Evolutionary conservation across 495 filamentous ascomycete species (phyloP), one percentile per base, ranked within the genome.

Genomic region (Penicillium crystallinum): DNA sequence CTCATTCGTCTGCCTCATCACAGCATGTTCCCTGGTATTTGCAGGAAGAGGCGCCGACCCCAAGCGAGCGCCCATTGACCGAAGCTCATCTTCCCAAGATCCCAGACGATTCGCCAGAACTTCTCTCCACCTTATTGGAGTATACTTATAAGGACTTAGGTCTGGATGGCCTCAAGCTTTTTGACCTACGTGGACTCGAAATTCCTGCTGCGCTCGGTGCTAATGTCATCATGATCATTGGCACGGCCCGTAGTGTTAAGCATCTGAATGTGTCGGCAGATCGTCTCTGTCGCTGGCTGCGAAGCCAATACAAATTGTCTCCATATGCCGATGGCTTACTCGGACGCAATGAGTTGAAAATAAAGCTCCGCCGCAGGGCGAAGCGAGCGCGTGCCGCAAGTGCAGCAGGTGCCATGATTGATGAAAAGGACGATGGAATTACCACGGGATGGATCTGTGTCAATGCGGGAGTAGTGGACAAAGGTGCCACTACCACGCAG

Each of bases 401-500:
- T 14, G 77, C 71, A 39, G 76, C 79, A 8, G 83, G 83, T 1
- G 42, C 62, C 22, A 63, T 63, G 53, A 19, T 76, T 51, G 65
- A 74, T 54, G 55, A 81, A 66, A 69, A 76, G 69, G 82, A 95
- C 58, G 90, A 96, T 59, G 91, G 90, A 1, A 88, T 95, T 33
- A 81, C 81, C 23, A 95, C 91, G 14, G 91, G 90, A 1, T 98
- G 93, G 93, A 87, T 98, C 8, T 98, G 95, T 69, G 88, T 97
- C 36, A 91, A 95, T 68, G 75, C 90, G 2, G 90, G 91, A 1
- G 77, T 77, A 14, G 78, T 95, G 11, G 79, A 85, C 49, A 72
- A 81, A 46, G 62, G 66, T 4, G 61, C 64, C 41, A 69, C 55
- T 56, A 66, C 40, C 52, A 69, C 70, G 57, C 44, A 53, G 36